These are phyloP conservation scores for Pugionium cornutum DNA, from an alignment of 345 rosid species.

Conservation along the genomic window DNA sequence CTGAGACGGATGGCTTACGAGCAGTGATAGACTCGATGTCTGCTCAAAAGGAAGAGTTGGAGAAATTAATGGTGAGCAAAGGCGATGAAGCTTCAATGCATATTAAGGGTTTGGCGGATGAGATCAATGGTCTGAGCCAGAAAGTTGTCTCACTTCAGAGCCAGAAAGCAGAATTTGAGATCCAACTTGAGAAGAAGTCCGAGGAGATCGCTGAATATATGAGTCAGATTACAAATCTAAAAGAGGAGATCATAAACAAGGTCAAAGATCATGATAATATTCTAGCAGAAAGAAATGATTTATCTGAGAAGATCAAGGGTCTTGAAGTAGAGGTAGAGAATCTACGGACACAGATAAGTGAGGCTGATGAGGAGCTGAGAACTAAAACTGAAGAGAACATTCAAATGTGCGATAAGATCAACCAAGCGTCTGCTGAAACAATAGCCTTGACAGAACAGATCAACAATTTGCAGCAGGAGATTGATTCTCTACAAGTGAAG, in stretches of 20 bases:
- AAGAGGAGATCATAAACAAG: constrained; percentile 45
- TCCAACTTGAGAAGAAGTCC: constrained; percentile 56
- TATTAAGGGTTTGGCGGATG: constrained; percentile 52
- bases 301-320: constrained; percentile 43
- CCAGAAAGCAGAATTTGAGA: constrained; percentile 57
- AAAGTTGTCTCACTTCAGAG: constrained; percentile 52
- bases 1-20: constrained; percentile 47
- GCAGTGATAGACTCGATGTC: constrained; percentile 46
- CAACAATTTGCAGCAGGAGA: constrained; percentile 50
- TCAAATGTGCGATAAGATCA: constrained; percentile 43
- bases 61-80: constrained; percentile 52
- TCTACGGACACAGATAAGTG: constrained; percentile 50
- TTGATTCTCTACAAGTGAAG: constrained; percentile 50
- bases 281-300: constrained; percentile 51
- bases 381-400: constrained; percentile 40
- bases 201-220: constrained; percentile 52
- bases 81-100: constrained; percentile 57
- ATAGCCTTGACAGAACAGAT: constrained; percentile 46
- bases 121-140: constrained; percentile 51
- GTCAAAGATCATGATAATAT: constrained; percentile 44
- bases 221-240: constrained; percentile 48
- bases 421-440: constrained; percentile 50
- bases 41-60: constrained; percentile 60
- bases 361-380: constrained; percentile 50
- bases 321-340: constrained; percentile 47